Base-by-base conservation (phyloP, 805 yeast species). In the Candida nonsorbophila region DNA sequence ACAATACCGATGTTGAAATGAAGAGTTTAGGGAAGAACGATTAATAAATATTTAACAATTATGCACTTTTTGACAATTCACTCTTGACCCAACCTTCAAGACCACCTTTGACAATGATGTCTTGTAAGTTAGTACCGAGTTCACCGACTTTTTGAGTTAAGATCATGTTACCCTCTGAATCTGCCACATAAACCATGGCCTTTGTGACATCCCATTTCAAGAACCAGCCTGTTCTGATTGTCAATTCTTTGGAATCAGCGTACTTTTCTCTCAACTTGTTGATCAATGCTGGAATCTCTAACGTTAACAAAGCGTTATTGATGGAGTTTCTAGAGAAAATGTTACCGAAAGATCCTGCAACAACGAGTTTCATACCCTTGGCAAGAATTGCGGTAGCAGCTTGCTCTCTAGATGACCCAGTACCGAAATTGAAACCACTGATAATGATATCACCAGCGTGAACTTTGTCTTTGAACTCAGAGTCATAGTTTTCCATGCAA, bases 311-410 rank as follows among this genome's bases (percentile, higher is more conserved):
- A 1, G 98, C 99, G 55, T 92, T 92, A 70, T 92, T 92, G 59
- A 94, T 92, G 34, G 95, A 79, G 68, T 92, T 92, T 66, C 99
- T 77, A 33, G 88, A 81, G 63, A 92, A 92, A 47, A 90, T 92
- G 67, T 92, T 94, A 49, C 97, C 95, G 52, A 92, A 92, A 1
- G 97, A 90, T 19, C 99, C 99, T 9, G 96, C 84, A 35, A 94
- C 95, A 14, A 92, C 95, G 42, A 92, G 67, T 44, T 78, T 77
- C 72, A 92, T 86, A 41, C 87, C 97, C 49, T 94, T 77, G 23
- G 98, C 97, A 42, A 92, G 69, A 36, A 92, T 82, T 14, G 94
- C 88, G n/a, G 98, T 92, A 19, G 98, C 98, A 3, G 99, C 99
- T 65, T 92, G 99, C 57, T 92, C 99, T 63, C 99, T 79, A 15